phyloP scores from a whole-genome alignment of 2,329 filamentous ascomycete genomes.

The Arthroderma sp. region DNA sequence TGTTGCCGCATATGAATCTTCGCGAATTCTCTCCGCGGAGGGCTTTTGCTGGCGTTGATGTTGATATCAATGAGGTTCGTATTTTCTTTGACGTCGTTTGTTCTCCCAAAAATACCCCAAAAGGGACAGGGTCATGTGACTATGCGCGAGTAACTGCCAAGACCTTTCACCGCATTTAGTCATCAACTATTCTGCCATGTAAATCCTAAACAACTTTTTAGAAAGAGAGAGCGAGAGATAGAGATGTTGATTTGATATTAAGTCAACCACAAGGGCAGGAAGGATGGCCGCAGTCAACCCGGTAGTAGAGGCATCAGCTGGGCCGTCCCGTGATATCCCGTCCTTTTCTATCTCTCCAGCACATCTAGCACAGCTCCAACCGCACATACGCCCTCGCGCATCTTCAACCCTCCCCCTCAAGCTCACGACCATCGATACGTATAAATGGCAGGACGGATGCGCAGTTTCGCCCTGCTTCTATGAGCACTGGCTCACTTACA shows the following conservation, averaged over 20 bases:
- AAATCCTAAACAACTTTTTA: not conserved
- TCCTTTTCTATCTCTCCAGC: slow-evolving; percentile 51
- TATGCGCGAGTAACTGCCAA: not conserved
- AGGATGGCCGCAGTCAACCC: not conserved
- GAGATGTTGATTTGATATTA: not conserved
- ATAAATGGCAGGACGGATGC: slow-evolving; percentile 67
- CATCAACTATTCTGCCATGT: slow-evolving; percentile 3
- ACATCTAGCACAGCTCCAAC: slow-evolving; percentile 73
- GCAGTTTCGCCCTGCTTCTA: slow-evolving; percentile 57
- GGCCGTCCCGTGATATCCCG: slow-evolving; percentile 16
- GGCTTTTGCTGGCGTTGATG: not conserved
- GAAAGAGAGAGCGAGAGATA: not conserved
- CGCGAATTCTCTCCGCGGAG: not conserved
- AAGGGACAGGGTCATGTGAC: not conserved
- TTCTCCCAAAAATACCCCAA: no score
- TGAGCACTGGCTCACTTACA: slow-evolving; percentile 73
- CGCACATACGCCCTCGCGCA: slow-evolving; percentile 84
- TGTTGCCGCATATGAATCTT: not conserved
- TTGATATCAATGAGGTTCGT: not conserved
- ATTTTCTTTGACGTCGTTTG: not conserved
- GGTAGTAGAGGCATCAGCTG: not conserved
- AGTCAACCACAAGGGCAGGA: not conserved
- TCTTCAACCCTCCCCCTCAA: slow-evolving; percentile 49
- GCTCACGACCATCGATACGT: slow-evolving; percentile 48
- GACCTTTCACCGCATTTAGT: not conserved